Conservation (phyloP, 2,329 filamentous ascomycete genomes). For the Fusarium stilboides region DNA sequence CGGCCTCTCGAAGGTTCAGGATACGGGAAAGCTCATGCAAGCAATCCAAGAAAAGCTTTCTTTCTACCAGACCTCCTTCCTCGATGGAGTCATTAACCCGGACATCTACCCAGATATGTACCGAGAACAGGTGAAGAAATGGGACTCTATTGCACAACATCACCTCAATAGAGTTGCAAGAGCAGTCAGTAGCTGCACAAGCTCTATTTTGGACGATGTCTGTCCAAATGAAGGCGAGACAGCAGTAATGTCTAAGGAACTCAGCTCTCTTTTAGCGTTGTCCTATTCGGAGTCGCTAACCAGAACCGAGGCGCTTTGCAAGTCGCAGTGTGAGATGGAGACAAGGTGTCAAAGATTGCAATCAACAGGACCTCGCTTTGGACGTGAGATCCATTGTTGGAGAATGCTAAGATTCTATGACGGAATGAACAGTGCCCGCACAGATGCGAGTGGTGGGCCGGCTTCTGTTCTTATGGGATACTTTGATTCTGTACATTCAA, state of each 20-base stretch:
- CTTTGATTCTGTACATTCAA: conserved; percentile 29
- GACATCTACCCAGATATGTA: conserved; percentile 52
- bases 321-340: conserved; percentile 23
- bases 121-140: conserved; percentile 52
- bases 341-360: conserved; percentile 30
- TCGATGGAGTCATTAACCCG: conserved; percentile 54
- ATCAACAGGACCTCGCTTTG: conserved; percentile 47
- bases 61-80: conserved; percentile 50
- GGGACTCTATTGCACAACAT: conserved; percentile 46
- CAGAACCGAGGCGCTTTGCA: conserved; percentile 8
- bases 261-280: conserved; percentile 17
- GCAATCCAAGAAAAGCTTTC: conserved; percentile 48
- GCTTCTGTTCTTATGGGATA: not conserved
- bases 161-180: conserved; percentile 47
- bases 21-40: conserved; percentile 14
- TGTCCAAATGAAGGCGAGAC: conserved; percentile 39
- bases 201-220: conserved; percentile 29
- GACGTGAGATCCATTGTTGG: conserved; percentile 37
- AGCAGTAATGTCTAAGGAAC: conserved; percentile 29
- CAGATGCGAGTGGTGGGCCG: not conserved
- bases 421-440: not conserved
- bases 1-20: not conserved
- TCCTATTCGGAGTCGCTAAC: conserved; percentile 7
- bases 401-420: conserved; percentile 42
- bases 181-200: conserved; percentile 33